Base-by-base conservation (phyloP, 495 filamentous ascomycete species). In the Aspergillus panamensis region DNA sequence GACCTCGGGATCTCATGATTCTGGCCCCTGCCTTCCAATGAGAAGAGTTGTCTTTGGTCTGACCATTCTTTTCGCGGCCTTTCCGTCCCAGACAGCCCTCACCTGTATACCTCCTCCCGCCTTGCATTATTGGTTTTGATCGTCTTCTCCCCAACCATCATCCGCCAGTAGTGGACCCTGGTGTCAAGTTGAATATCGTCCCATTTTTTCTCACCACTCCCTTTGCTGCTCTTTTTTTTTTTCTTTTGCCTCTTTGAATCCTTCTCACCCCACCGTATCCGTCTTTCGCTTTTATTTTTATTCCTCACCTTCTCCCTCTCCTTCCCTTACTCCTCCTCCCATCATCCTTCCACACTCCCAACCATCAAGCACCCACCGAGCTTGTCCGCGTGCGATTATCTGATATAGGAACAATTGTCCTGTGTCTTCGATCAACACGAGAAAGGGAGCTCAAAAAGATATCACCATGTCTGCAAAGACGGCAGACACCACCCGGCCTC, bases 1-100 rank as follows among this genome's bases (percentile, higher is more conserved):
- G 47, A 64, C 69, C 71, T 69, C 67, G 72, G 70, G 62, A 72
- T 70, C 73, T 70, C 66, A 62, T 75, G 70, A 73, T 66, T 58
- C 17, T 55, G 32, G 37, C 45, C 6, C 7, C 14, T 21, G 30
- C 25, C 32, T 53, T 49, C 62, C 40, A 55, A 48, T 51, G 14
- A 47, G 14, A 10, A 21, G 33, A 3, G 14, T 5, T 50, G 13
- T 19, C 21, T 6, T 32, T 35, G n/a, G 58, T 60, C 57, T 60
- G 57, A 30, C 57, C 56, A 62, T 44, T 59, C 54, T 14, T 48
- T 25, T 49, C 40, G 10, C 51, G 39, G 37, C 39, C 35, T 51
- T 55, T 48, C 45, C 43, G 49, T 49, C 21, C 2, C 25, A 25
- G 25, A 25, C 25, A 25, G 49, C 48, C 51, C 48, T 42, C 51